A percentile compares a stretch with the other conserved stretches of the same genome.
Evolutionary conservation across 108 stramenopile species (phyloP).

Genomic region (Aureococcus anophagefferens): DNA sequence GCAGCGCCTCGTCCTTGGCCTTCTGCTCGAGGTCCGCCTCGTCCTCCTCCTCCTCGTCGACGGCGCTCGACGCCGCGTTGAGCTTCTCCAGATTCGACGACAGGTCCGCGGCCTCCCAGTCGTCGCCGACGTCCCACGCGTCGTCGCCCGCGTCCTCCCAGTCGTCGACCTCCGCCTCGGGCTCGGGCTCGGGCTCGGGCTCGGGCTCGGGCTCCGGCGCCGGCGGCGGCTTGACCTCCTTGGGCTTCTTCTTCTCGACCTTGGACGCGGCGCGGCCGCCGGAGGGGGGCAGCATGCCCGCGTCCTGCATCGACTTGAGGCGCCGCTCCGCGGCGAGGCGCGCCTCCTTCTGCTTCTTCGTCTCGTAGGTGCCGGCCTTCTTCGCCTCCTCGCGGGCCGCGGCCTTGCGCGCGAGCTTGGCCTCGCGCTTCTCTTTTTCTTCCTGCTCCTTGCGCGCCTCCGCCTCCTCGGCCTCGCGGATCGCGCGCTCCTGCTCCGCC

Average conservation of each 20-base stretch:
- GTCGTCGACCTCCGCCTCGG: neutral
- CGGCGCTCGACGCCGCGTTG: constrained; percentile 17
- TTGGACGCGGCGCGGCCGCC: constrained; percentile 3
- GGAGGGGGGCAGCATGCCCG: constrained; percentile 62
- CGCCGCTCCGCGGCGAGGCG: constrained; percentile 59
- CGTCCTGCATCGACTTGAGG: constrained; percentile 66
- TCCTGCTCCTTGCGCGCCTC: constrained; percentile 54
- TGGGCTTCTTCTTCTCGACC: constrained; percentile 13
- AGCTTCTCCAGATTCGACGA: constrained; percentile 37
- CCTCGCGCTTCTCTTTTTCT: constrained; percentile 45
- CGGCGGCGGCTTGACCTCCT: constrained; percentile 20
- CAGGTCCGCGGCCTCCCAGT: constrained; percentile 22
- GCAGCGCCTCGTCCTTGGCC: constrained; percentile 67
- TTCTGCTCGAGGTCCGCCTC: constrained; percentile 72
- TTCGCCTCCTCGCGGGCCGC: constrained; percentile 52
- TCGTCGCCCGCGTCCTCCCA: constrained; percentile 19
- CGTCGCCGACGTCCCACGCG: constrained; percentile 44
- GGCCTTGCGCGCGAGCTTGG: constrained; percentile 27
- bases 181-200: constrained; percentile 18
- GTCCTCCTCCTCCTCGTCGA: constrained; percentile 57
- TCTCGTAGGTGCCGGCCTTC: constrained; percentile 71
- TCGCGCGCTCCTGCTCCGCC: constrained; percentile 50
- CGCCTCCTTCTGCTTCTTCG: constrained; percentile 71
- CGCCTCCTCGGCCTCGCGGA: neutral
- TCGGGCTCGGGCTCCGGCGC: constrained; percentile 8